phyloP scores from a whole-genome alignment of 106 monocot genomes.

The Allium cepa region DNA sequence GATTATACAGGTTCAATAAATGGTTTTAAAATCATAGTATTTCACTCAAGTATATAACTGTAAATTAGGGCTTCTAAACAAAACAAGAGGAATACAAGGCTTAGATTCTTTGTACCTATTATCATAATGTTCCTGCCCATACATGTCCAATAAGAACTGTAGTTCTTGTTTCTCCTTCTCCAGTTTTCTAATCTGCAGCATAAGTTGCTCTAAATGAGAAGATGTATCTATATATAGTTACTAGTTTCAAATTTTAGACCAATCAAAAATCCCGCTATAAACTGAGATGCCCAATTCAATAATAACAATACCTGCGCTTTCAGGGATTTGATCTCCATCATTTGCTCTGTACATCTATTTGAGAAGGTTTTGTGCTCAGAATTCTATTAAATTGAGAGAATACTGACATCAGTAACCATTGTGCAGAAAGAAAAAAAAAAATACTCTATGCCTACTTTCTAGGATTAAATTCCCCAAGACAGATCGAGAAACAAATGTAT shows the following conservation, averaged over 20 bases:
- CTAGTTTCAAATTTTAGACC: too few relatives aligned
- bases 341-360: constrained; percentile 48
- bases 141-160: constrained; percentile 64
- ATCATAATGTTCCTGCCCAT: constrained; percentile 69
- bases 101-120: constrained; percentile 43
- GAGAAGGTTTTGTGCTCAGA: constrained; percentile 47
- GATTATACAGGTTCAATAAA: too few relatives aligned
- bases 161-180: constrained; percentile 80
- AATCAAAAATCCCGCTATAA: not conserved
- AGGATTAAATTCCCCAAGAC: too few relatives aligned
- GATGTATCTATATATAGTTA: not conserved
- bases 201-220: constrained; percentile 5
- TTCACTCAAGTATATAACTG: too few relatives aligned
- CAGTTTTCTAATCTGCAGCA: constrained; percentile 67
- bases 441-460: too few relatives aligned
- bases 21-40: too few relatives aligned
- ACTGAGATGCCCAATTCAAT: not conserved
- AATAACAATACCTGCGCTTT: constrained; percentile 51
- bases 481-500: too few relatives aligned
- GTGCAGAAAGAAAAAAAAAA: too few relatives aligned
- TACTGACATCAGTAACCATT: too few relatives aligned
- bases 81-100: not conserved
- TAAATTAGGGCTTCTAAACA: not conserved
- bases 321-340: constrained; percentile 53
- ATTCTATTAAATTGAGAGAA: constrained; percentile 21